Evolutionary conservation across 768 basidiomycete species (phyloP).

Genomic region (Lentinula detonsa): DNA sequence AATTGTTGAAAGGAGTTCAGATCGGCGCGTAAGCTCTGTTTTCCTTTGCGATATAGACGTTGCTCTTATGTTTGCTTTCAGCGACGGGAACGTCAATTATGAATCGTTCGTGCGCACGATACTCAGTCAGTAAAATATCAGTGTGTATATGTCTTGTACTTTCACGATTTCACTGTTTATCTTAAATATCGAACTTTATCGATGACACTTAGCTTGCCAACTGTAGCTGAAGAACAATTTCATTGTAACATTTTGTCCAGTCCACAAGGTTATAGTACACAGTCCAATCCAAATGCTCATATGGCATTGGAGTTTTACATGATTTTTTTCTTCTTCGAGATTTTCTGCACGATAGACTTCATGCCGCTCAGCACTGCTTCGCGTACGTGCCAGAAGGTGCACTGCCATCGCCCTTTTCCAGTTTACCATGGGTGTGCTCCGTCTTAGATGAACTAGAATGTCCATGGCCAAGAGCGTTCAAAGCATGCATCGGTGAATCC

Average conservation of each 20-base stretch:
- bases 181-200: neutral
- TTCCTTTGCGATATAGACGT: constrained; percentile 5
- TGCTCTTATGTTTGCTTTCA: constrained; percentile 22
- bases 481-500: constrained; percentile 43
- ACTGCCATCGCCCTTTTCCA: constrained; percentile 44
- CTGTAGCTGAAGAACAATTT: no score
- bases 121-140: constrained; percentile 60
- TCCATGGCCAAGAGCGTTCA: constrained; percentile 34
- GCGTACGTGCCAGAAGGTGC: constrained; percentile 58
- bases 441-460: constrained; percentile 17
- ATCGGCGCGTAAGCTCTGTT: constrained; percentile 65
- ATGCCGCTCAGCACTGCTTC: constrained; percentile 48
- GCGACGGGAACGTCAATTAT: constrained; percentile 96
- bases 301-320: neutral
- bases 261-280: neutral
- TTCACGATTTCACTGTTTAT: neutral
- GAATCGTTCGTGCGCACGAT: constrained; percentile 96
- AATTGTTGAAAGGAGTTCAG: constrained; percentile 93
- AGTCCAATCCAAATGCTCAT: neutral
- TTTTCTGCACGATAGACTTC: no score
- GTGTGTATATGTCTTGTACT: neutral
- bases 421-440: constrained; percentile 36
- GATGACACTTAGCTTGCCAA: neutral
- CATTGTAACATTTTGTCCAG: neutral
- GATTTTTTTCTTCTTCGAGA: neutral